Conservation (phyloP, 1,284 basidiomycete species). For the Coniferiporia weirii region DNA sequence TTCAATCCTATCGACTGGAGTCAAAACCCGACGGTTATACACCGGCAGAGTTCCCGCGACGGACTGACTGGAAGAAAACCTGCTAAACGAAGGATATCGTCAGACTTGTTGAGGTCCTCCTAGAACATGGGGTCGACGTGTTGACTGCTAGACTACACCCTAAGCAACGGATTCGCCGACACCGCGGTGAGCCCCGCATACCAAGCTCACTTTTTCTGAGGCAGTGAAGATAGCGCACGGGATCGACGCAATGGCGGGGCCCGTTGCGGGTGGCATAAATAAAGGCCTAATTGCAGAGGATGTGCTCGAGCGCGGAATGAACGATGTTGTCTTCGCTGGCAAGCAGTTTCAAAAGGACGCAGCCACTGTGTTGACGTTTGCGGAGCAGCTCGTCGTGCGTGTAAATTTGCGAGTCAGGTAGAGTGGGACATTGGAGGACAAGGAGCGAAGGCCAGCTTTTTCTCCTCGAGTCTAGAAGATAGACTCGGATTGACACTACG, state of each 20-base stretch:
- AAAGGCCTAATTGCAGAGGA: conserved; percentile 39
- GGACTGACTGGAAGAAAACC: conserved; percentile 49
- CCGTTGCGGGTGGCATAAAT: conserved; percentile 43
- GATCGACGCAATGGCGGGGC: conserved; percentile 22
- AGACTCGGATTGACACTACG: too few relatives aligned
- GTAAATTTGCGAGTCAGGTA: conserved; percentile 29
- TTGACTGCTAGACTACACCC: conserved; percentile 46
- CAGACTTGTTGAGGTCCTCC: conserved; percentile 41
- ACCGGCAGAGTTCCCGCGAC: conserved; percentile 44
- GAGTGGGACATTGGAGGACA: conserved; percentile 21
- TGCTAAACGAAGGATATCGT: conserved; percentile 50
- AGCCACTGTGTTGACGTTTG: conserved; percentile 34
- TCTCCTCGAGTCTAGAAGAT: too few relatives aligned
- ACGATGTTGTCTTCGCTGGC: conserved; percentile 45
- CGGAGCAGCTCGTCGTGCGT: conserved; percentile 26
- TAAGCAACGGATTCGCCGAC: conserved; percentile 37
- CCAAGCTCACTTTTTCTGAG: background rate
- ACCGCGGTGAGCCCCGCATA: conserved; percentile 30
- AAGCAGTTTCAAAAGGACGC: conserved; percentile 56
- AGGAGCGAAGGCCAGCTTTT: background rate
- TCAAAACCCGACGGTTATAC: conserved; percentile 31
- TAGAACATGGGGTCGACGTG: conserved; percentile 52
- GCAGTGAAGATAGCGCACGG: conserved; percentile 34
- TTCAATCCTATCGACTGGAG: conserved; percentile 29
- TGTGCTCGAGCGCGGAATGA: conserved; percentile 28